Percentiles rank a stretch among this genome's conserved stretches.
These are phyloP conservation scores for Syzygium oleosum DNA, from an alignment of 345 rosid genomes.

Conservation along the genomic window DNA sequence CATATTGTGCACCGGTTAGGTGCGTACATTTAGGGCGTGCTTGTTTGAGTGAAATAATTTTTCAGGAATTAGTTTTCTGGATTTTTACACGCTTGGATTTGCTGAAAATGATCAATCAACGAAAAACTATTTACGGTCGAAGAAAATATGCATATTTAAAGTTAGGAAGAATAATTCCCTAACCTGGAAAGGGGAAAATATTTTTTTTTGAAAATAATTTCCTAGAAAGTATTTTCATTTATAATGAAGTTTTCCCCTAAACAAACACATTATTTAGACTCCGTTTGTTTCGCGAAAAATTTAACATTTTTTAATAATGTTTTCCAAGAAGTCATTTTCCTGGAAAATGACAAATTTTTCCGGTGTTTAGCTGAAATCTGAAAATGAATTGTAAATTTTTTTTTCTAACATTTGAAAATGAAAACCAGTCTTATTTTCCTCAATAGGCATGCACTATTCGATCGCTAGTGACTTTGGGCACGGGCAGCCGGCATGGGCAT, in stretches of 20 bases:
- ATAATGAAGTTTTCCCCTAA: background rate
- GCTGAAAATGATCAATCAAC: background rate
- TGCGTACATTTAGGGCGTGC: background rate
- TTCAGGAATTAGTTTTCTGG: rapidly evolving
- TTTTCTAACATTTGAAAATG: background rate
- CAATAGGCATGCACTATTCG: background rate
- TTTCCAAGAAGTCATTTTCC: background rate
- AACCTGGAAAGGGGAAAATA: background rate
- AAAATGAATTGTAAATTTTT: background rate
- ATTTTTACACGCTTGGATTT: background rate
- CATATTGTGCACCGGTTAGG: too few species aligned
- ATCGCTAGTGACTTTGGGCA: background rate
- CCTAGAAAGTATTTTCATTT: background rate
- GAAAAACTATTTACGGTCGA: background rate
- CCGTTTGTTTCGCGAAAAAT: background rate
- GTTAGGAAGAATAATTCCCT: background rate
- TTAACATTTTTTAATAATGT: background rate
- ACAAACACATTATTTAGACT: background rate
- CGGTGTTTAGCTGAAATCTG: background rate
- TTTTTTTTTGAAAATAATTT: background rate
- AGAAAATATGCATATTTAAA: background rate
- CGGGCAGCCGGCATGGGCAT: rapidly evolving
- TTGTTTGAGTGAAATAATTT: too few species aligned
- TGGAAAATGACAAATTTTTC: background rate
- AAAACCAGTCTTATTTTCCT: background rate